phyloP scores from a whole-genome alignment of 108 stramenopile genomes.

The Skeletonema marinoi region DNA sequence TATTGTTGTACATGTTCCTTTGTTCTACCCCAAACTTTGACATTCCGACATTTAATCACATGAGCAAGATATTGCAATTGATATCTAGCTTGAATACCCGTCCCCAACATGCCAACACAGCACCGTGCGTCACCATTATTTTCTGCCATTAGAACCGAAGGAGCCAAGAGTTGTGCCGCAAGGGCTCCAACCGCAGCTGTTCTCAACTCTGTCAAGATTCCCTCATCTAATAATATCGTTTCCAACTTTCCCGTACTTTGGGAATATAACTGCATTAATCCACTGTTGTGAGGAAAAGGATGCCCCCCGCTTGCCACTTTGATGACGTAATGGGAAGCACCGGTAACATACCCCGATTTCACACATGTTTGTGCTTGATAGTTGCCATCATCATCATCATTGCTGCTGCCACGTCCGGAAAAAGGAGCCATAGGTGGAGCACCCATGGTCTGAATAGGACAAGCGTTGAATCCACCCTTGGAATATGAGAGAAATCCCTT shows the following conservation, averaged over 20 bases:
- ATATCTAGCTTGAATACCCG: slow-evolving; percentile 71
- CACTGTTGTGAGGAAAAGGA: slow-evolving; percentile 59
- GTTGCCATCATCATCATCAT: slow-evolving; percentile 29
- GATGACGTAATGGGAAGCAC: slow-evolving; percentile 61
- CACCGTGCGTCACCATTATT: background rate
- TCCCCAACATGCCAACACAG: slow-evolving; percentile 68
- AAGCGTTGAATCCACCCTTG: slow-evolving; percentile 59
- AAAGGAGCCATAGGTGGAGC: slow-evolving; percentile 72
- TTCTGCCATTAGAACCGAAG: slow-evolving; percentile 4
- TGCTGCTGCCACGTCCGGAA: background rate
- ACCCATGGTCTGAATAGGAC: slow-evolving; percentile 73
- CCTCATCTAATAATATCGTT: slow-evolving; percentile 67
- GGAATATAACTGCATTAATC: slow-evolving; percentile 71
- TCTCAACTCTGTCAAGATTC: slow-evolving; percentile 70
- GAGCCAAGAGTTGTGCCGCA: slow-evolving; percentile 56
- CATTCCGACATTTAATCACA: slow-evolving; percentile 57
- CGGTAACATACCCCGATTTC: slow-evolving; percentile 72
- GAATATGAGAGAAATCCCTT: slow-evolving; percentile 60
- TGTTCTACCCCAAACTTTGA: slow-evolving; percentile 63
- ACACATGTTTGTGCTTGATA: slow-evolving; percentile 69
- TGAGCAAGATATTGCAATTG: slow-evolving; percentile 55
- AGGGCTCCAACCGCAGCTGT: slow-evolving; percentile 79
- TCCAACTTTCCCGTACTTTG: slow-evolving; percentile 65
- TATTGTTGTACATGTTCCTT: slow-evolving; percentile 36
- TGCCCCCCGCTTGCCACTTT: slow-evolving; percentile 73